These are phyloP conservation scores for Melanogaster broomeanus DNA, from an alignment of 768 basidiomycete species.

Conservation along the genomic window DNA sequence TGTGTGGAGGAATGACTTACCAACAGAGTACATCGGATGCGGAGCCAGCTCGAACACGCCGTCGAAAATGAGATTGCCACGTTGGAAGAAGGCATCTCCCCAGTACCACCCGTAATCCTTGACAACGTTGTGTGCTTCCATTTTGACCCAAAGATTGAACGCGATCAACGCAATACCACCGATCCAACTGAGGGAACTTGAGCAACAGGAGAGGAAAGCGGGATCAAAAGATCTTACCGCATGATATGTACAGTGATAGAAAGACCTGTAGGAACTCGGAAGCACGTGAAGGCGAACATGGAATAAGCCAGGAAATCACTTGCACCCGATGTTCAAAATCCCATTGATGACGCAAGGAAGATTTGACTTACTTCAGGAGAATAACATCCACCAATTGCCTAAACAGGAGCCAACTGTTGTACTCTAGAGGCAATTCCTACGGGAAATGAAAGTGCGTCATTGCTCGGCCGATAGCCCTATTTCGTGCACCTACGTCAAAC, in stretches of 20 bases:
- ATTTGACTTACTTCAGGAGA: conserved; percentile 77
- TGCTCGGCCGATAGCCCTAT: conserved; percentile 3
- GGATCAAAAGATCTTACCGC: conserved; percentile 48
- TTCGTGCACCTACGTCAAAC: conserved; percentile 67
- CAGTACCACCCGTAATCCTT: conserved; percentile 99
- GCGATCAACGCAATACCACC: conserved; percentile 82
- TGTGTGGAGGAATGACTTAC: conserved; percentile 30
- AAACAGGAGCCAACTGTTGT: conserved; percentile 96
- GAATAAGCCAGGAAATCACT: conserved; percentile 94
- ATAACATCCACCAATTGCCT: conserved; percentile 96
- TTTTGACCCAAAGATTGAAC: conserved; percentile 99
- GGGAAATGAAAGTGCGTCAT: neutral
- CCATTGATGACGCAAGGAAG: neutral
- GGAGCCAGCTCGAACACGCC: conserved; percentile 95
- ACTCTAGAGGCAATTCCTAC: conserved; percentile 89
- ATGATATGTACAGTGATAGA: conserved; percentile 73
- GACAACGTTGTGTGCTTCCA: conserved; percentile 95
- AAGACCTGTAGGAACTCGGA: conserved; percentile 80
- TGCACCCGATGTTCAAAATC: conserved; percentile 32
- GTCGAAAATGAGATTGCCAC: conserved; percentile 93
- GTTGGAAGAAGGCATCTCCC: conserved; percentile 92
- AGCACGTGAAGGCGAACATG: conserved; percentile 93
- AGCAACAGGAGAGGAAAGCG: neutral
- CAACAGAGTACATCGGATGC: conserved; percentile 96
- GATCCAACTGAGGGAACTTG: conserved; percentile 63